These are phyloP conservation scores for Fusarium veterinarium DNA, from an alignment of 2,329 filamentous ascomycete genomes.

Conservation along the genomic window DNA sequence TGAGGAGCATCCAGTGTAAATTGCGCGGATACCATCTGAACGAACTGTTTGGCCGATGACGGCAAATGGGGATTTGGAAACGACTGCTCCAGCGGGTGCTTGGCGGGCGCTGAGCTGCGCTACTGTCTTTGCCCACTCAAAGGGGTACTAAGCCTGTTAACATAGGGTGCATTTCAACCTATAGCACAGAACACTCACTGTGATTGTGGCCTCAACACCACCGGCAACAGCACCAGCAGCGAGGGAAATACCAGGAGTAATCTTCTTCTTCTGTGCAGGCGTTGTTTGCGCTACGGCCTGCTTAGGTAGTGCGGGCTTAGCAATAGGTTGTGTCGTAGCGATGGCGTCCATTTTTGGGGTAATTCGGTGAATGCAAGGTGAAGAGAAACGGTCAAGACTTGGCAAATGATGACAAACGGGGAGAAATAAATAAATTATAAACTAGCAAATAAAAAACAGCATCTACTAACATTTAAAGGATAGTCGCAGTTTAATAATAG, in stretches of 20 bases:
- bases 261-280: constrained; percentile 7
- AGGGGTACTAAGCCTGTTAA: constrained; percentile 62
- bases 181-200: constrained; percentile 46
- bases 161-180: no score
- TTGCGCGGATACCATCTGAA: constrained; percentile 65
- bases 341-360: constrained; percentile 13
- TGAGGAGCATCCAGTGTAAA: constrained; percentile 73
- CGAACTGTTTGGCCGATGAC: constrained; percentile 66
- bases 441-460: not conserved
- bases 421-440: not conserved
- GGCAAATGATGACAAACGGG: not conserved
- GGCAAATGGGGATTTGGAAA: constrained; percentile 64
- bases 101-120: constrained; percentile 61
- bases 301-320: not conserved
- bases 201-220: constrained; percentile 63
- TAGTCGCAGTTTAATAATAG: not conserved
- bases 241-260: constrained; percentile 58
- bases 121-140: constrained; percentile 75
- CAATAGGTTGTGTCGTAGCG: not conserved
- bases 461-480: not conserved
- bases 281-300: not conserved
- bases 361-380: not conserved
- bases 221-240: constrained; percentile 63
- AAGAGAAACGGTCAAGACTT: not conserved
- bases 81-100: not conserved